Evolutionary conservation across 2,329 filamentous ascomycete species (phyloP).

Genomic region (Talaromyces sp.): DNA sequence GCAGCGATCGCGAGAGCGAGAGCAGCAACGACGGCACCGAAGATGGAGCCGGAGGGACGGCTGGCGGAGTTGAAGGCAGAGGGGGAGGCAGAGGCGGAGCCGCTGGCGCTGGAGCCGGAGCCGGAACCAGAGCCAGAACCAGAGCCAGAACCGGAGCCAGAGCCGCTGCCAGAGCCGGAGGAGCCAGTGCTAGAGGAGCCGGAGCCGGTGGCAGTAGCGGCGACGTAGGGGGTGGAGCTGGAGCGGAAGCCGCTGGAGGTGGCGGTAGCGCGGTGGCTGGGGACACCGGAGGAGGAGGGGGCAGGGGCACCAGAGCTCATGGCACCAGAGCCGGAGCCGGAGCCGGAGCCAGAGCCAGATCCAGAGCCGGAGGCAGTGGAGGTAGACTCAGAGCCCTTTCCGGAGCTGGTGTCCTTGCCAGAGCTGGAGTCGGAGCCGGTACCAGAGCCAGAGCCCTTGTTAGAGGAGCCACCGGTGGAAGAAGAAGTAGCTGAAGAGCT

Average conservation of each 20-base stretch:
- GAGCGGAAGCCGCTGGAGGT: neutral
- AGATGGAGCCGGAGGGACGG: slow-evolving; percentile 7
- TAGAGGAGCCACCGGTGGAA: slow-evolving; percentile 14
- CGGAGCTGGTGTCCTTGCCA: slow-evolving; percentile 13
- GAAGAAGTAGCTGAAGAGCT: slow-evolving; percentile 24
- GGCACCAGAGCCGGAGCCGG: neutral
- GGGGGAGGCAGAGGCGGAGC: neutral
- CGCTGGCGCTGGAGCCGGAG: slow-evolving; percentile 7
- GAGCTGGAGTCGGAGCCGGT: slow-evolving; percentile 28
- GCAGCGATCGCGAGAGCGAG: slow-evolving; percentile 26
- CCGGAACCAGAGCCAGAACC: slow-evolving; percentile 12
- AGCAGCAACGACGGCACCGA: slow-evolving; percentile 21
- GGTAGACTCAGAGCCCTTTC: slow-evolving; percentile 11
- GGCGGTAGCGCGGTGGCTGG: neutral
- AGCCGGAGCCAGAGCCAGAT: neutral
- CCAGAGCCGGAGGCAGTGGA: neutral
- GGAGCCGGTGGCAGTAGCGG: slow-evolving; percentile 2
- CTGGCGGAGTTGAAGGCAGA: neutral
- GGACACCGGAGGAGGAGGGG: too few species aligned
- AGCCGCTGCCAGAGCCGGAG: slow-evolving; percentile 14
- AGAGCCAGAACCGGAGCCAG: neutral
- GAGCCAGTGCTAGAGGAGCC: slow-evolving; percentile 14
- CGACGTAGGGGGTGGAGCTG: slow-evolving; percentile 1
- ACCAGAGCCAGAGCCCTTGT: slow-evolving; percentile 6
- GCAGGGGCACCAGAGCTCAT: too few species aligned